These are phyloP conservation scores for Sporobolomyces phaffii DNA, from an alignment of 768 basidiomycete species.

Conservation along the genomic window DNA sequence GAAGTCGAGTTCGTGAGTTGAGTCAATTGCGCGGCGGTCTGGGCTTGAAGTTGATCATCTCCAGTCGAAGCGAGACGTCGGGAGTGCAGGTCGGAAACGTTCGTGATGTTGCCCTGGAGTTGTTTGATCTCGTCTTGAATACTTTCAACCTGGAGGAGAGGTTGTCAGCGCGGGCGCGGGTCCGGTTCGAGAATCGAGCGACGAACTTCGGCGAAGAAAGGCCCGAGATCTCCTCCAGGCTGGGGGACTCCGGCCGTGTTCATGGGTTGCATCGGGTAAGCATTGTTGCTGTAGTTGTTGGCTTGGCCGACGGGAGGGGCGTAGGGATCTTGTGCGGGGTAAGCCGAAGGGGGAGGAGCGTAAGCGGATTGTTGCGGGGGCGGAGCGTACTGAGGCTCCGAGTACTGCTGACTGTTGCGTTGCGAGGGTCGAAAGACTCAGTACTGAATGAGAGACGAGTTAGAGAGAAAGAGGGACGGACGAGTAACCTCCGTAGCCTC, in stretches of 20 bases:
- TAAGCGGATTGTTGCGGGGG: constrained; percentile 1
- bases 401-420: constrained; percentile 10
- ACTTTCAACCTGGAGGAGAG: constrained; percentile 27
- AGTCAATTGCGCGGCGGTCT: constrained; percentile 38
- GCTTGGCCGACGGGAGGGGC: constrained; percentile 6
- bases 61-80: constrained; percentile 45
- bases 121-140: constrained; percentile 38
- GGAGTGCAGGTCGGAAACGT: constrained; percentile 44
- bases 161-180: no score
- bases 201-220: constrained; percentile 39
- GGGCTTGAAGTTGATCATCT: constrained; percentile 35
- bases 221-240: constrained; percentile 20
- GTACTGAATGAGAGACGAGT: neutral
- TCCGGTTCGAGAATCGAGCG: no score
- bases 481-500: constrained; percentile 6
- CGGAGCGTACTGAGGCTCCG: constrained; percentile 10
- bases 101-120: constrained; percentile 40
- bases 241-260: constrained; percentile 19
- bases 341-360: constrained; percentile 16
- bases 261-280: constrained; percentile 34
- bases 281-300: neutral
- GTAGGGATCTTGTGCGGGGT: neutral
- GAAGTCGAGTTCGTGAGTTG: constrained; percentile 41
- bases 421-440: neutral
- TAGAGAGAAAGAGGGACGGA: neutral